Base-by-base conservation (phyloP, 116 monocot genomes). In the Posidonia oceanica region DNA sequence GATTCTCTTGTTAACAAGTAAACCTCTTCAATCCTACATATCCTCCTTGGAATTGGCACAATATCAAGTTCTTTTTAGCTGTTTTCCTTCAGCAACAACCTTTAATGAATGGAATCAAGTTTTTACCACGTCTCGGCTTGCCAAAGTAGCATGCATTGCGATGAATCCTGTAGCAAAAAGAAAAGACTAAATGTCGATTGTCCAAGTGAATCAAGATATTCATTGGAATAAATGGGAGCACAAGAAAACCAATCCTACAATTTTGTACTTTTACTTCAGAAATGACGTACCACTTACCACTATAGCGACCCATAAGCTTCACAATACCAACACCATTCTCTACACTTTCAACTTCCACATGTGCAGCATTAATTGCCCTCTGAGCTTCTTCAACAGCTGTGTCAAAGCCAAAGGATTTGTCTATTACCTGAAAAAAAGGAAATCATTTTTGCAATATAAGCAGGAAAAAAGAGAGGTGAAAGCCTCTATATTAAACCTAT, bases 341-440 rank as follows among this genome's bases (percentile, higher is more conserved):
- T 41, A 54, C 73, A 73, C 73, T 73, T 65, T 73, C 73, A 54
- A 63, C 73, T 73, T 73, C 73, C 4, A 73, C 73, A 65, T 73
- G 73, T 64, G 73, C 73, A 39, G 73, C 73, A 65, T 73, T 73
- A 53, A 73, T 73, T 15, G 73, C 73, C 18, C 63, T 73, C 42
- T 73, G 73, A 37, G 73, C 73, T 52, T 73, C 73, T 65, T 73
- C 73, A 23, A 73, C 73, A 18, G 73, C 73, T 54, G 73, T 73
- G 38, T 73, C 73, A 64, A 73, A 73, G 17, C 73, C 73, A 73
- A 73, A 73, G n/a, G 73, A 73, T 63, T 73, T 73, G 38, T 73
- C 73, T 52, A 73, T 73, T 12, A 73, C 73, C 73, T 73, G 52
- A 52, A n/a, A 67, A 16, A 18, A 48, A 52, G 21, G 20, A 42